Conservation (phyloP, 805 yeast genomes). For the Suhomyces faveliae region DNA sequence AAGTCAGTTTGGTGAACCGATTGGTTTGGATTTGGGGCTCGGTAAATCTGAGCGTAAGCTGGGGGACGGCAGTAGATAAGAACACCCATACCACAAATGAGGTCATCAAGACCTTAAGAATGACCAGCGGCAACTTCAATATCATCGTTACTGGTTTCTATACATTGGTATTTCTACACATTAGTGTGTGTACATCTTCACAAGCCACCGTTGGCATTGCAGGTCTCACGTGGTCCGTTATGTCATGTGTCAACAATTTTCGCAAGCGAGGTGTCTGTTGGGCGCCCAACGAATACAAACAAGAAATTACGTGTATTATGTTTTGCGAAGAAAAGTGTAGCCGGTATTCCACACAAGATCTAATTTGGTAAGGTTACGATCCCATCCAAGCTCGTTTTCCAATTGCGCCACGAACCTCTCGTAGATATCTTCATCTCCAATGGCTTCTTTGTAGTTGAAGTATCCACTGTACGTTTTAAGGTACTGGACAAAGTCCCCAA, state of each 20-base stretch:
- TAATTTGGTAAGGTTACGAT: conserved; percentile 36
- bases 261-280: not conserved
- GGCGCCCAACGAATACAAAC: conserved; percentile 1
- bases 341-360: conserved; percentile 51
- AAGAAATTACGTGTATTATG: conserved; percentile 4
- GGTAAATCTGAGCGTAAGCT: conserved; percentile 27
- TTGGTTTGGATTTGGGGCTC: conserved; percentile 28
- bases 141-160: conserved; percentile 5
- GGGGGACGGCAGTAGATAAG: conserved; percentile 42
- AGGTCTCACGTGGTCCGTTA: not conserved
- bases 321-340: conserved; percentile 45
- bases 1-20: conserved; percentile 20
- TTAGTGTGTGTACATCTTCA: not conserved
- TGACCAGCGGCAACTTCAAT: conserved; percentile 6
- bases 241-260: not conserved
- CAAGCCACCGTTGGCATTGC: not conserved
- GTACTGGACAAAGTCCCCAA: conserved; percentile 51
- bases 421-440: conserved; percentile 35
- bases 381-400: conserved; percentile 48
- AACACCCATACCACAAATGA: conserved; percentile 39
- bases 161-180: not conserved
- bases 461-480: conserved; percentile 70
- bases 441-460: conserved; percentile 50
- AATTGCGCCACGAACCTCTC: conserved; percentile 33
- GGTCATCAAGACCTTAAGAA: conserved; percentile 15